Base-by-base conservation (phyloP, 257 asterid species). In the Solanum sitiens region DNA sequence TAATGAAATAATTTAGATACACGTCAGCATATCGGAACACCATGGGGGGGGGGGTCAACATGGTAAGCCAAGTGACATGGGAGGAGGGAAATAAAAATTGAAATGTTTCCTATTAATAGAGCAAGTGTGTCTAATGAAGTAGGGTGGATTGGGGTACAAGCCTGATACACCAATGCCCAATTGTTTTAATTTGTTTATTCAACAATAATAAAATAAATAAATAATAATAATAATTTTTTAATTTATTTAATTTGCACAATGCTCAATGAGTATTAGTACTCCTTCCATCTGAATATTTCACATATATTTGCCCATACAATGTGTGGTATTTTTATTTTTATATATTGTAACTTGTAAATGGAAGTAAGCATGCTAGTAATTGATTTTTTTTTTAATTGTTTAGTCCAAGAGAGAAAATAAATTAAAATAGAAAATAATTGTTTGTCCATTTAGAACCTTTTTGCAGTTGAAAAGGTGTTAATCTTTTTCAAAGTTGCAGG, bases 21-120 rank as follows among this genome's bases (percentile, higher is more conserved):
- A 4, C 6, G 3, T 1, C 3, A 70, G 0, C 0, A 7, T 2
- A 72, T 72, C 1, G 8, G 2, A 35, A 70, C 40, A 2, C n/a
- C 4, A 8, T 32, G 20, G 16, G 20, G 86, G 37, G 67, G 50
- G 3, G 94, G 87, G 91, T 91, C 94, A 94, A 87, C 91, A 91
- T 91, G 95, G 92, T 83, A 79, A 87, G 90, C 80, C 90, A 84
- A 74, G 91, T 89, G 91, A 86, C 86, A 90, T 92, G 94, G 95
- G 91, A 87, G 63, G 23, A 45, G 87, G 89, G 70, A 88, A 89
- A 87, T 90, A 80, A 86, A 89, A 88, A 93, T 87, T 33, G 53
- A 84, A 89, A 92, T 92, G 96, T 94, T 93, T 94, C 95, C 95
- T 87, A 87, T 23, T 93, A 86, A 89, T 82, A 85, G 68, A 86